Conservation (phyloP, 2,329 filamentous ascomycete genomes). For the Eutypella sp. region DNA sequence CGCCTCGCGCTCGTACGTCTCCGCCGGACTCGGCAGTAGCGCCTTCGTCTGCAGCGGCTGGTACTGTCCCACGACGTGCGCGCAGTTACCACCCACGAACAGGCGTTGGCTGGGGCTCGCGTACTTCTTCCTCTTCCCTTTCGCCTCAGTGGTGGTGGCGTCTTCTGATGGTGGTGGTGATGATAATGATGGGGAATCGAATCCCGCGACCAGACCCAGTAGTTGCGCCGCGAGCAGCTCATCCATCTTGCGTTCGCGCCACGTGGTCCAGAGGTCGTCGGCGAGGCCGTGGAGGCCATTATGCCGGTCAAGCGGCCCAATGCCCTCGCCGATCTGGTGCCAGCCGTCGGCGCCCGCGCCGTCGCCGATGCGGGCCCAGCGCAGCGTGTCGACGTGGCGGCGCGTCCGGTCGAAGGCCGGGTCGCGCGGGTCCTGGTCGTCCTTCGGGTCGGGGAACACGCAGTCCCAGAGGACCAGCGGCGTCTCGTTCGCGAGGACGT, state of each 20-base stretch:
- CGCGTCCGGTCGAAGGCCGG: constrained; percentile 13
- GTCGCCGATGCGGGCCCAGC: constrained; percentile 81
- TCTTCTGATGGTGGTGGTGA: too few relatives aligned
- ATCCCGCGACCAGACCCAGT: constrained; percentile 54
- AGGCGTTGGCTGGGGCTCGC: constrained; percentile 27
- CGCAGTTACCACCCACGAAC: constrained; percentile 54
- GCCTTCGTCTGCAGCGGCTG: constrained; percentile 49
- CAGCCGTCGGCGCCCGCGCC: too few relatives aligned
- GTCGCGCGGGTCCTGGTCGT: constrained; percentile 29
- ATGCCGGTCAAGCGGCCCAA: too few relatives aligned
- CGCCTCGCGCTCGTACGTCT: constrained; percentile 59
- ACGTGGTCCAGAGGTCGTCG: constrained; percentile 74
- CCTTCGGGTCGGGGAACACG: constrained; percentile 62
- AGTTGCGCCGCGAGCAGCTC: constrained; percentile 76
- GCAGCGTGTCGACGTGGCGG: constrained; percentile 49
- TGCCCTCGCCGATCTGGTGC: too few relatives aligned
- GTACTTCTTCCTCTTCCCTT: neutral
- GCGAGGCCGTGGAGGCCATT: constrained; percentile 66
- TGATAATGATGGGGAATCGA: too few relatives aligned
- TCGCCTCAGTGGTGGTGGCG: neutral
- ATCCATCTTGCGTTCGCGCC: constrained; percentile 83
- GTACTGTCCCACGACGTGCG: constrained; percentile 48
- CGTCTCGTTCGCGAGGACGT: constrained; percentile 84
- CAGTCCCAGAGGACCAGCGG: constrained; percentile 96
- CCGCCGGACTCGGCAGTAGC: constrained; percentile 44